Evolutionary conservation across 345 rosid genomes (phyloP), one percentile per base, ranked within the genome.

Genomic region (Salix koriyanagi): DNA sequence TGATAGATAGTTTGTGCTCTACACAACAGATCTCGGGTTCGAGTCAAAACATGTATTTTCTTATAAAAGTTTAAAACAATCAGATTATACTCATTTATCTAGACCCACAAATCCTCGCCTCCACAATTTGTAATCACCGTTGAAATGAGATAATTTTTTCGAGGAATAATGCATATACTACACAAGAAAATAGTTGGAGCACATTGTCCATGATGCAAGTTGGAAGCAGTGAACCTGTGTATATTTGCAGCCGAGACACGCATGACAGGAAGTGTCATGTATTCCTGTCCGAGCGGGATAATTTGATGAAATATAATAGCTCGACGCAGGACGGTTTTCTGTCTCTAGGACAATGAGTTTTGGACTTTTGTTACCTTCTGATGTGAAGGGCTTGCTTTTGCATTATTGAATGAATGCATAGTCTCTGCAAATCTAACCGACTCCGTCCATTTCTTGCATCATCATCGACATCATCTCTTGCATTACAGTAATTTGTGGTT

Each of bases 41-140:
- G 0, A 4, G 0, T 34, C 5, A 34, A 0, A 4, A 4, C 4
- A 34, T 34, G 0, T 4, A 34, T 0, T 4, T 4, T 0, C 36
- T 0, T 34, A 0, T 34, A 34, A 34, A 4, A 4, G 0, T 0
- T 1, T 34, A 4, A 34, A 4, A 34, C 5, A 34, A 30, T 2
- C 2, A 28, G 30, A 28, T 28, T 28, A 28, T 2, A 28, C 2
- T 28, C 30, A 28, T 2, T 28, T 28, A 28, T 28, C 30, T 28
- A 28, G 4, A 30, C 32, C 32, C 32, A 30, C 4, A 0, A 30
- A 30, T 30, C 32, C 32, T 30, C 32, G 32, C 32, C 32, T 30
- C 32, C 32, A 3, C 32, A 30, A 30, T 30, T 30, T 30, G 32
- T 30, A 30, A 30, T 30, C 36, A 34, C 36, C 36, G 4, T 34